Evolutionary conservation across 148 eudicot genomes (phyloP).

Genomic region (Talinum fruticosum): DNA sequence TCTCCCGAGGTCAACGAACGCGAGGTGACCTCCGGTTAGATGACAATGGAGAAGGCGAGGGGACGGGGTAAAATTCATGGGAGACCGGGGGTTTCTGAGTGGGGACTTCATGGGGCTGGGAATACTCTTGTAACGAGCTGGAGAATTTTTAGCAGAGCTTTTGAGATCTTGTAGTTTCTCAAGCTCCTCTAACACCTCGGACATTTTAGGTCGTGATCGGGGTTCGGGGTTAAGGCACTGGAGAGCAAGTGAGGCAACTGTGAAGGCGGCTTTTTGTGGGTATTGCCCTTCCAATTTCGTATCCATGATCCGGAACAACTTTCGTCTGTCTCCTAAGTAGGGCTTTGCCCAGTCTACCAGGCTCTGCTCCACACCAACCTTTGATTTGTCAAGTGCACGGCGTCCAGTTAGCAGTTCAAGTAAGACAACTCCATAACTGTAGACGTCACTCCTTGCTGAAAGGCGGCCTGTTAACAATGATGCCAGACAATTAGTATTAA

Average conservation of each 20-base stretch:
- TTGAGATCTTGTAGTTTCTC: slow-evolving; percentile 66
- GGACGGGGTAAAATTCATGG: slow-evolving; percentile 45
- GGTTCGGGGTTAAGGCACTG: slow-evolving; percentile 57
- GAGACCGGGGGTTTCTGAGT: slow-evolving; percentile 40
- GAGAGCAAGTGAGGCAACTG: slow-evolving; percentile 60
- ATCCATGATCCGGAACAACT: slow-evolving; percentile 73
- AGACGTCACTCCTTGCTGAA: slow-evolving; percentile 69
- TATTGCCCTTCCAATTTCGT: slow-evolving; percentile 77
- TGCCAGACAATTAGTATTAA: neutral
- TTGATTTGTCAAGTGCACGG: slow-evolving; percentile 64
- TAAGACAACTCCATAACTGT: slow-evolving; percentile 77
- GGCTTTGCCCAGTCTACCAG: slow-evolving; percentile 85
- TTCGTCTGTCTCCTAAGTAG: slow-evolving; percentile 60
- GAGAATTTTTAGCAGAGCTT: slow-evolving; percentile 29
- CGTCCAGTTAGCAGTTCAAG: slow-evolving; percentile 74
- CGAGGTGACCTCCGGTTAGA: slow-evolving; percentile 40
- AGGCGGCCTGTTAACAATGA: slow-evolving; percentile 52
- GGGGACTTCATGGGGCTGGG: slow-evolving; percentile 36
- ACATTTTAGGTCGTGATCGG: slow-evolving; percentile 60
- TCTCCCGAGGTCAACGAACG: slow-evolving; percentile 27
- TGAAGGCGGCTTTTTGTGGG: slow-evolving; percentile 68
- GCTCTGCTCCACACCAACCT: slow-evolving; percentile 54
- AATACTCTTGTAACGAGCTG: slow-evolving; percentile 25
- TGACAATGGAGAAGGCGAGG: slow-evolving; percentile 57
- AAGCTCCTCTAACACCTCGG: slow-evolving; percentile 61